A percentile compares a stretch with the other conserved stretches of the same genome.
These are phyloP conservation scores for Poronia punctata DNA, from an alignment of 495 filamentous ascomycete species.

Conservation along the genomic window DNA sequence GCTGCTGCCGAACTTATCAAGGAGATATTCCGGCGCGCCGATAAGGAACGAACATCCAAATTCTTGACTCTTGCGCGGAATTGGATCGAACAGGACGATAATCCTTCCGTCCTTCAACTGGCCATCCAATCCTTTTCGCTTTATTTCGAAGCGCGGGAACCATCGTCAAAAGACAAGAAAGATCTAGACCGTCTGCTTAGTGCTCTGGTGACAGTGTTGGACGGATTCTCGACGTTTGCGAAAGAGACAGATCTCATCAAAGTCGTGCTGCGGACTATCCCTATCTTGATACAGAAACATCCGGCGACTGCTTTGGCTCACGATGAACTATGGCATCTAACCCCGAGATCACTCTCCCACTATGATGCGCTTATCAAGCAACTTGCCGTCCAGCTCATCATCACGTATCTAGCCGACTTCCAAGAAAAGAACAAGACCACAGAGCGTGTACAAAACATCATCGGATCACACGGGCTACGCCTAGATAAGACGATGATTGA, in stretches of 20 bases:
- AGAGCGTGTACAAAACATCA: constrained; percentile 52
- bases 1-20: constrained; percentile 76
- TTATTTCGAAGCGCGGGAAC: constrained; percentile 65
- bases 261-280: constrained; percentile 60
- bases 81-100: constrained; percentile 71
- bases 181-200: constrained; percentile 42
- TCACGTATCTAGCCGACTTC: constrained; percentile 70
- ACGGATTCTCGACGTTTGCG: constrained; percentile 30
- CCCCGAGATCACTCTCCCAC: constrained; percentile 62
- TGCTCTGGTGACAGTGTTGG: constrained; percentile 42
- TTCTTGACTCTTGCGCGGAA: constrained; percentile 61
- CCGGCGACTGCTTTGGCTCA: constrained; percentile 54
- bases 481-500: constrained; percentile 59
- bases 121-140: constrained; percentile 75
- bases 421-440: constrained; percentile 52
- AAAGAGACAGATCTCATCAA: constrained; percentile 73
- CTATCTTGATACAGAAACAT: constrained; percentile 59
- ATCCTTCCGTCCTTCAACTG: constrained; percentile 59
- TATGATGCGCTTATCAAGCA: constrained; percentile 71
- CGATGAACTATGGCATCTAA: constrained; percentile 55
- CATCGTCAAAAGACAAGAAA: constrained; percentile 49
- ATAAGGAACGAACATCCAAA: constrained; percentile 59
- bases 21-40: constrained; percentile 70
- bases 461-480: constrained; percentile 61
- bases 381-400: constrained; percentile 65